A percentile compares a stretch with the other conserved stretches of the same genome.
These are phyloP conservation scores for Cyclotella distinguenda DNA, from an alignment of 108 stramenopile species.

Conservation along the genomic window DNA sequence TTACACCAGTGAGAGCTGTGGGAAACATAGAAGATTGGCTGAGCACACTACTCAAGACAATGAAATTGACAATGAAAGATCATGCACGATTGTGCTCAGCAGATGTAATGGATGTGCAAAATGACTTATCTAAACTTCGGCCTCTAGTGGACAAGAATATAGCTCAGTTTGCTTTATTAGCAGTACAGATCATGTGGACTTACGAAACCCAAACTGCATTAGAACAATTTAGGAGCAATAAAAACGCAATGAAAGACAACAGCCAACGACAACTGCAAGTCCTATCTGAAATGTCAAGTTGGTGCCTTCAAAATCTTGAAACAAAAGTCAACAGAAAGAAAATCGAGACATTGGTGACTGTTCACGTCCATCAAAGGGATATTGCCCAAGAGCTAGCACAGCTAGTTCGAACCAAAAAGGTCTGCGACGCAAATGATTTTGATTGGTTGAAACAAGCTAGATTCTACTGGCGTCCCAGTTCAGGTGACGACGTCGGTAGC, in stretches of 20 bases:
- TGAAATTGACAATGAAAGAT: constrained; percentile 84
- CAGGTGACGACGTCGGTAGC: constrained; percentile 66
- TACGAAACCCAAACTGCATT: constrained; percentile 82
- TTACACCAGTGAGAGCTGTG: constrained; percentile 68
- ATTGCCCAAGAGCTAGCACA: constrained; percentile 77
- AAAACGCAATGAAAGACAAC: constrained; percentile 83
- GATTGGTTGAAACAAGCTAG: constrained; percentile 93
- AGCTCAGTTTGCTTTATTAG: constrained; percentile 90
- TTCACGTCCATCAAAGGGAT: constrained; percentile 90
- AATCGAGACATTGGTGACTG: constrained; percentile 90
- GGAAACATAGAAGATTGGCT: constrained; percentile 95
- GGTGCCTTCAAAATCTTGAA: constrained; percentile 89
- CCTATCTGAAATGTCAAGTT: constrained; percentile 73
- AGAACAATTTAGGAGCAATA: constrained; percentile 77
- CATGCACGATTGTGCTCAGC: constrained; percentile 64
- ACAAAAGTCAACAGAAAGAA: constrained; percentile 86
- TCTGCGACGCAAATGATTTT: constrained; percentile 87
- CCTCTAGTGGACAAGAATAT: constrained; percentile 78
- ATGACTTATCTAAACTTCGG: constrained; percentile 68
- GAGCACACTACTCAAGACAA: constrained; percentile 70
- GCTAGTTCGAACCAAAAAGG: constrained; percentile 63
- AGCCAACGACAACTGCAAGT: constrained; percentile 70
- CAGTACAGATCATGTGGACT: constrained; percentile 87
- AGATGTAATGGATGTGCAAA: constrained; percentile 55
- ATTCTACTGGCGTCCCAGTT: constrained; percentile 89